Evolutionary conservation across 345 rosid species (phyloP), one percentile per base, ranked within the genome.

Genomic region (Psidium guajava): DNA sequence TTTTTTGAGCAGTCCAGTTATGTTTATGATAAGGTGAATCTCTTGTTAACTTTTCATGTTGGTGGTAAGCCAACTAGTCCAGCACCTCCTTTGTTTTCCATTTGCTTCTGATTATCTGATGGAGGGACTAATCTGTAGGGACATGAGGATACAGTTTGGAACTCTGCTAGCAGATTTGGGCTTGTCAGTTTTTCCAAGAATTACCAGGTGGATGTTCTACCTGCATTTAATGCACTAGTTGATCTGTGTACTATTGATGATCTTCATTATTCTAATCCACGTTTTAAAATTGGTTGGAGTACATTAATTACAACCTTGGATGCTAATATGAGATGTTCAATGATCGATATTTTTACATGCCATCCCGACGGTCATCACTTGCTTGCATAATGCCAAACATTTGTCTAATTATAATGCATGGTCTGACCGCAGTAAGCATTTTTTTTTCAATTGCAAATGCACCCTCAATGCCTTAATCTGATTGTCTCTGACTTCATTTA

Each of bases 131-230:
- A 85, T 73, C 61, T 28, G 51, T 89, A 96, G 99, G 87, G 99
- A 96, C 89, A 93, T 93, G 96, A 94, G 98, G 89, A 91, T 92
- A 81, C 96, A 96, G 84, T 96, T 94, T 89, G 99, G 96, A 54
- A 92, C 92, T 50, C 88, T 95, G 92, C 94, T 96, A n/a, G 95
- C 94, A 21, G 99, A 95, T 90, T 95, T 82, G 99, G 99, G 87
- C 94, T 96, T 83, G 91, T 95, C 83, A 89, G 87, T 91, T 89
- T 92, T 89, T 98, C 96, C 25, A 89, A 86, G 82, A 91, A 89
- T 82, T 80, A 86, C 85, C 95, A 90, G 98, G 99, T 96, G 86
- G 84, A 32, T 61, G 42, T 61, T 61, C 74, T 61, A 61, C 74
- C 10, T 61, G 42, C 42, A 61, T 21, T 61, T 61, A 61, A 61